A percentile compares a stretch with the other conserved stretches of the same genome.
phyloP scores from a whole-genome alignment of 2,329 filamentous ascomycete genomes.

The Beauveria sp. region DNA sequence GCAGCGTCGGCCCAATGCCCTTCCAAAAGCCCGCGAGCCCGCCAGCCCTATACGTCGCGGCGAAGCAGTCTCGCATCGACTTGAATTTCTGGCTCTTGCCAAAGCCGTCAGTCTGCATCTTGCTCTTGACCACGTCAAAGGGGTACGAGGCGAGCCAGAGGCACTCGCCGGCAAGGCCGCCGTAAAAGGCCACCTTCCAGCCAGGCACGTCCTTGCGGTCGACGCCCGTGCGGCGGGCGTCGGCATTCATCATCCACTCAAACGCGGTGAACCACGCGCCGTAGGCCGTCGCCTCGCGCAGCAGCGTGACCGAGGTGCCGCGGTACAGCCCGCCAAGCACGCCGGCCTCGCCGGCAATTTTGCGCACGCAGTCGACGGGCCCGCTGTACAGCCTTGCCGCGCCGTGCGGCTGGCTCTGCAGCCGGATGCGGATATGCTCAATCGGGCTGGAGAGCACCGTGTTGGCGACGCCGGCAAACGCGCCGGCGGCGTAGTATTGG shows the following conservation, averaged over 20 bases:
- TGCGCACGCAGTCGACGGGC: constrained; percentile 82
- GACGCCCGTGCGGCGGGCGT: constrained; percentile 70
- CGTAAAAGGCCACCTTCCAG: constrained; percentile 85
- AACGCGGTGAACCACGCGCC: constrained; percentile 93
- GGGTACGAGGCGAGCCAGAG: constrained; percentile 93
- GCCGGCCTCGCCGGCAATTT: constrained; percentile 55
- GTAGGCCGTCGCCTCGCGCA: constrained; percentile 90
- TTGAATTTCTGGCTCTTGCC: constrained; percentile 62
- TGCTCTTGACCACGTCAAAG: constrained; percentile 96
- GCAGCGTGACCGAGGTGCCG: constrained; percentile 75
- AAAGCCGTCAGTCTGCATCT: constrained; percentile 98
- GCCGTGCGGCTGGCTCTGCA: constrained; percentile 94
- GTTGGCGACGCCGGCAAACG: constrained; percentile 89
- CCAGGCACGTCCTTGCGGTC: constrained; percentile 70
- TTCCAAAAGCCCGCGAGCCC: constrained; percentile 87
- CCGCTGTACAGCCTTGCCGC: constrained; percentile 69
- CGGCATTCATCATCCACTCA: constrained; percentile 91
- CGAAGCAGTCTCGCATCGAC: constrained; percentile 84
- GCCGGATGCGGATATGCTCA: constrained; percentile 90
- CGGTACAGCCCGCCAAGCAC: constrained; percentile 73
- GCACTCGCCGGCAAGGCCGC: constrained; percentile 86
- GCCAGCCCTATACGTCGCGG: constrained; percentile 69
- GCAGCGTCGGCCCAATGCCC: constrained; percentile 79
- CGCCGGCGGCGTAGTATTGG: constrained; percentile 86
- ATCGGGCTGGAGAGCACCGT: constrained; percentile 82